These are phyloP conservation scores for Spergularia marina DNA, from an alignment of 148 eudicot species.

Conservation along the genomic window DNA sequence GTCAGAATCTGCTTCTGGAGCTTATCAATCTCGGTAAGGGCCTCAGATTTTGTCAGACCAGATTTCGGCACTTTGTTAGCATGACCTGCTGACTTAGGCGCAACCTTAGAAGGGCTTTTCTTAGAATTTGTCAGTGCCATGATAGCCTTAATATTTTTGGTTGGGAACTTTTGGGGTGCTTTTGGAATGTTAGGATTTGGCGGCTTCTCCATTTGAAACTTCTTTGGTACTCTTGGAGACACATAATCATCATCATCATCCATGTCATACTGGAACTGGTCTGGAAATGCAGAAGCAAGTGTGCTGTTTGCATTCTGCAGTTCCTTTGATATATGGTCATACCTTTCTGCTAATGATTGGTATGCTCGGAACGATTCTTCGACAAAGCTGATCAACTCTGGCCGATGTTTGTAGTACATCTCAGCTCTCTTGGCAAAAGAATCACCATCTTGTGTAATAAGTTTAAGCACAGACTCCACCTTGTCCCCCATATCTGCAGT, in stretches of 20 bases:
- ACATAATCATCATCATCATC: constrained; percentile 73
- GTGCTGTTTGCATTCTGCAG: constrained; percentile 89
- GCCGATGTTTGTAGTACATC: constrained; percentile 90
- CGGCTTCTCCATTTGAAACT: constrained; percentile 17
- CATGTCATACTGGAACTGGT: constrained; percentile 51
- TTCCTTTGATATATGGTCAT: constrained; percentile 77
- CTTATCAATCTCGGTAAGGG: constrained; percentile 76
- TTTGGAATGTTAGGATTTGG: constrained; percentile 40
- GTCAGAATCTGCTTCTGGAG: constrained; percentile 74
- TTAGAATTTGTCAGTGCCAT: constrained; percentile 43
- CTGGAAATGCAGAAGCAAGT: constrained; percentile 82
- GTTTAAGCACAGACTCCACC: constrained; percentile 58
- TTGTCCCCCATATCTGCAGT: constrained; percentile 89
- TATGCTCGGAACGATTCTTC: constrained; percentile 73
- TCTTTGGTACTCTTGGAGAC: constrained; percentile 30
- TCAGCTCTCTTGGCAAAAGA: constrained; percentile 91
- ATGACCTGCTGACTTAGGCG: constrained; percentile 23
- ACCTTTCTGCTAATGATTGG: constrained; percentile 77
- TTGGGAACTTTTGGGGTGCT: constrained; percentile 58
- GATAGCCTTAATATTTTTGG: constrained; percentile 51
- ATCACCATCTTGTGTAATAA: constrained; percentile 83
- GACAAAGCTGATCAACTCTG: constrained; percentile 70
- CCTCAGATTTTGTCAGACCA: constrained; percentile 67
- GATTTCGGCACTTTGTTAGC: constrained; percentile 41
- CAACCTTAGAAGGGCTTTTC: constrained; percentile 25